phyloP scores from a whole-genome alignment of 768 basidiomycete species.

The Leccinellum rugosiceps region DNA sequence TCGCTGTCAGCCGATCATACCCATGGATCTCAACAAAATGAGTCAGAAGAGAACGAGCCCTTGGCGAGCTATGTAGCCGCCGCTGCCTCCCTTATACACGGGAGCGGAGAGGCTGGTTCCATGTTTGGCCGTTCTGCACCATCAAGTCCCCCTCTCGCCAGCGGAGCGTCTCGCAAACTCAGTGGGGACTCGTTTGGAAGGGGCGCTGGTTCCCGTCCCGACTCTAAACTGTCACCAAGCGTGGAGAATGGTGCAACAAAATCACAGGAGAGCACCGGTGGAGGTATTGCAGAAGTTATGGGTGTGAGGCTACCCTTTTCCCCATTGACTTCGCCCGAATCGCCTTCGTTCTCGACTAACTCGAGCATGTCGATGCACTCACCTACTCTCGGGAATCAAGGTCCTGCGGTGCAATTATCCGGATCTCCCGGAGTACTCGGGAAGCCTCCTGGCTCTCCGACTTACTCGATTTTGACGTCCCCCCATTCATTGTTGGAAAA shows the following conservation, averaged over 20 bases:
- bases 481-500: conserved; percentile 32
- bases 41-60: conserved; percentile 28
- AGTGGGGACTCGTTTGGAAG: conserved; percentile 37
- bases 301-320: conserved; percentile 32
- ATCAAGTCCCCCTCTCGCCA: conserved; percentile 28
- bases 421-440: conserved; percentile 14
- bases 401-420: conserved; percentile 9
- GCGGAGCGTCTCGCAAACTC: conserved; percentile 23
- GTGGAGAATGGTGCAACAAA: conserved; percentile 19
- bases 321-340: conserved; percentile 28
- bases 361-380: conserved; percentile 26
- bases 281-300: conserved; percentile 23
- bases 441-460: conserved; percentile 20
- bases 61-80: conserved; percentile 13
- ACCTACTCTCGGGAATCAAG: conserved; percentile 15
- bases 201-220: conserved; percentile 33
- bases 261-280: conserved; percentile 18
- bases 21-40: conserved; percentile 10
- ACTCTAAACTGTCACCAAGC: conserved; percentile 37
- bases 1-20: conserved; percentile 20
- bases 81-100: conserved; percentile 22
- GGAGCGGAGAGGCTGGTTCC: conserved; percentile 10
- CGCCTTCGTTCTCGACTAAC: conserved; percentile 31
- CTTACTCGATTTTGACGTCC: conserved; percentile 36
- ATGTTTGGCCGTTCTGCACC: conserved; percentile 16